Conservation (phyloP, 169 alveolate species). For the Neospora caninum region DNA sequence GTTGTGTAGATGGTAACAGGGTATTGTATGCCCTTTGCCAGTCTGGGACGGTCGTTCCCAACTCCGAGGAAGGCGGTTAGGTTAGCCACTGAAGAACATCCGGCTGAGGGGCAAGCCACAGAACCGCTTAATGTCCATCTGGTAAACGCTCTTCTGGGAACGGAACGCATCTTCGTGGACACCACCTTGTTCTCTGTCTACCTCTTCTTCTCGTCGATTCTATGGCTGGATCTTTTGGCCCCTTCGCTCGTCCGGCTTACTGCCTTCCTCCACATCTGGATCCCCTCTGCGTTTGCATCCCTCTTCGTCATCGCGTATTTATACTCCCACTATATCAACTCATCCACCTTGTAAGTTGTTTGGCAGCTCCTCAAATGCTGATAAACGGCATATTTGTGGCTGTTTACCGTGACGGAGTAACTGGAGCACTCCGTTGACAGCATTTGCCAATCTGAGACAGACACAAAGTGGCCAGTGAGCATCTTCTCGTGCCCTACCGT, state of each 20-base stretch:
- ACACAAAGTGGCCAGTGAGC: background rate
- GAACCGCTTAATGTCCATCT: background rate
- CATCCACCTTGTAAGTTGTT: background rate
- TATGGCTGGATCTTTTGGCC: constrained; percentile 28
- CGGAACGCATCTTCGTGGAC: constrained; percentile 27
- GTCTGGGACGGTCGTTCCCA: background rate
- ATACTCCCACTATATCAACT: constrained; percentile 19
- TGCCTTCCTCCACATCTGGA: constrained; percentile 11
- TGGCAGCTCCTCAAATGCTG: background rate
- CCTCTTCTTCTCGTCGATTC: background rate
- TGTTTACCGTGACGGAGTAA: no score
- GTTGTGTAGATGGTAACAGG: constrained; percentile 8
- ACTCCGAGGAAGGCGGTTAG: background rate
- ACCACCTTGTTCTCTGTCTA: constrained; percentile 24
- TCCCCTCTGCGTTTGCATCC: background rate
- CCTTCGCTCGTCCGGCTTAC: constrained; percentile 23
- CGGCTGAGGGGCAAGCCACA: background rate
- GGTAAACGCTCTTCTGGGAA: background rate
- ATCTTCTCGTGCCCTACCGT: background rate
- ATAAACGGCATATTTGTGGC: no score
- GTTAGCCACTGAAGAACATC: background rate
- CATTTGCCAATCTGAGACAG: background rate
- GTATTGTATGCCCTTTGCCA: constrained; percentile 23
- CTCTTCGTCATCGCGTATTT: constrained; percentile 2
- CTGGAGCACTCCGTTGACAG: background rate